Base-by-base conservation (phyloP, 2,329 filamentous ascomycete species). In the Cytospora mali region DNA sequence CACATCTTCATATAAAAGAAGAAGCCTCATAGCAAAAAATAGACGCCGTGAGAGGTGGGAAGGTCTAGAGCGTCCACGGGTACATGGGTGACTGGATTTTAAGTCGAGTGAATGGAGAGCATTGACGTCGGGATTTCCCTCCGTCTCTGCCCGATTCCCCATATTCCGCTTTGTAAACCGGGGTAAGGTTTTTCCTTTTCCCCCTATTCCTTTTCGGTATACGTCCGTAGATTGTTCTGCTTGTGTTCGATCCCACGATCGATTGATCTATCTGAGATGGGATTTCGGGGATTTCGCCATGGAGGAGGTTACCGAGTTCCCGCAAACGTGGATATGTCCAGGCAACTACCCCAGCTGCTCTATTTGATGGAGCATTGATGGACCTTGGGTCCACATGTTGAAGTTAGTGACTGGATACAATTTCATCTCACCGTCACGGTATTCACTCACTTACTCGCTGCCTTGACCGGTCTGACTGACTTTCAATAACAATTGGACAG, bases 131-230 rank as follows among this genome's bases (percentile, higher is more conserved):
- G 58, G 35, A 54, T 33, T 54, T 31, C 28, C 58, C 51, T 60
- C 58, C 58, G 58, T 60, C 46, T 52, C 50, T 54, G 50, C 58
- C 58, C 58, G 58, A 60, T 33, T 54, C 58, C 53, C 58, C 58
- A 60, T 60, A 54, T 46, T 5, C 23, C 42, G n/a, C 42, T 46
- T 46, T 9, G n/a, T 21, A 23, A 46, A 46, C 3, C 21, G n/a
- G 42, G 5, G n/a, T n/a, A 13, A n/a, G n/a, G n/a, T n/a, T n/a
- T n/a, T 13, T 46, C 13, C 42, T 46, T 46, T 18, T n/a, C 6
- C 18, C 9, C 39, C 3, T 11, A 21, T 23, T 23, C 42, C 14
- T 7, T 3, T 7, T 23, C n/a, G 6, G 9, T 21, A 2, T 11
- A 6, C 18, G 21, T 46, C n/a, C n/a, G 42, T 21, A 23, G n/a